These are phyloP conservation scores for Fusarium sulawesiense DNA, from an alignment of 2,329 filamentous ascomycete genomes.

Conservation along the genomic window DNA sequence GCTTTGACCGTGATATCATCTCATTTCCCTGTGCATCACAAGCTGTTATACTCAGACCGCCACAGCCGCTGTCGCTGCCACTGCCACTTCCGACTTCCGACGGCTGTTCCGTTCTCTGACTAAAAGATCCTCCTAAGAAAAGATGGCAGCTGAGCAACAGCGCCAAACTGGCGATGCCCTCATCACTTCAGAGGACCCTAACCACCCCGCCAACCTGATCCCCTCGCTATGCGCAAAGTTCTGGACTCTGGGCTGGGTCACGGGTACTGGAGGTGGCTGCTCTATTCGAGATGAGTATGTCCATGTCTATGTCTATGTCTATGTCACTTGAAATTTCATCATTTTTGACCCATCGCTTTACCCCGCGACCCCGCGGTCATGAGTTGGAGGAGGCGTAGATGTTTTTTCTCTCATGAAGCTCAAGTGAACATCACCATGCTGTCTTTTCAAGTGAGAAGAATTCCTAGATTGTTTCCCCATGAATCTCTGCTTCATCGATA, in stretches of 20 bases:
- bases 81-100: constrained; percentile 19
- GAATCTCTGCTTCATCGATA: background rate
- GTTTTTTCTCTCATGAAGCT: background rate
- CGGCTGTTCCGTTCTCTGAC: constrained; percentile 26
- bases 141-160: constrained; percentile 36
- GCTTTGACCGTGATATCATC: constrained; percentile 19
- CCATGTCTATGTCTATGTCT: constrained; percentile 3
- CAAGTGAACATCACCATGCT: background rate
- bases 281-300: constrained; percentile 76
- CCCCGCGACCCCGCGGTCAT: constrained; percentile 32
- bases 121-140: constrained; percentile 10
- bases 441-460: constrained; percentile 19
- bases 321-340: constrained; percentile 34
- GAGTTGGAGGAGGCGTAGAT: constrained; percentile 7
- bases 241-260: constrained; percentile 95
- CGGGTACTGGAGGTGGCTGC: constrained; percentile 84
- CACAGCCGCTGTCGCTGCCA: constrained; percentile 7
- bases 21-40: constrained; percentile 28
- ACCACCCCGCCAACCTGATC: constrained; percentile 95
- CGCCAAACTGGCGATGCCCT: constrained; percentile 52
- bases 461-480: background rate
- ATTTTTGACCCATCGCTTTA: constrained; percentile 13
- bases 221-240: constrained; percentile 94
- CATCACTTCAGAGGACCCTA: constrained; percentile 72
- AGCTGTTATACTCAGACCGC: constrained; percentile 12